Conservation (phyloP, 495 filamentous ascomycete species). For the Oidiodendron maius region DNA sequence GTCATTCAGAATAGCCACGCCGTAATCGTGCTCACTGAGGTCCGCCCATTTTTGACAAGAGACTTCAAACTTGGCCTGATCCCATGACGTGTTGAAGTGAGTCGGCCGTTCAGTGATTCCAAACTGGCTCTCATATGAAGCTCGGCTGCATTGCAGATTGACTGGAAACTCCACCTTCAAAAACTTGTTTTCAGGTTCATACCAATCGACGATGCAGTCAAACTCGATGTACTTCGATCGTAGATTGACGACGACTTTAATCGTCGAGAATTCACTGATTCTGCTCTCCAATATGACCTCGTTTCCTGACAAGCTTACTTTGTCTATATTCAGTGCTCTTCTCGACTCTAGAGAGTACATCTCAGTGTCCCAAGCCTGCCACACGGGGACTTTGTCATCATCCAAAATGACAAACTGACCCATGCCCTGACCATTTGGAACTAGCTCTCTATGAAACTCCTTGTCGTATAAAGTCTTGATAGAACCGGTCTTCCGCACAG, state of each 20-base stretch:
- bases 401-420: conserved; percentile 94
- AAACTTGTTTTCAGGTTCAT: conserved; percentile 93
- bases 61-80: conserved; percentile 99
- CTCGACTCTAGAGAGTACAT: conserved; percentile 89
- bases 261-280: conserved; percentile 70
- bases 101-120: conserved; percentile 84
- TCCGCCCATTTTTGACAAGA: conserved; percentile 98
- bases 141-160: conserved; percentile 83
- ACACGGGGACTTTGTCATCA: conserved; percentile 95
- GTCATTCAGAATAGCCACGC: conserved; percentile 91
- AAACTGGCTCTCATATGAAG: conserved; percentile 90
- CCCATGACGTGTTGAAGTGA: conserved; percentile 89
- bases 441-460: conserved; percentile 62
- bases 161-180: conserved; percentile 98
- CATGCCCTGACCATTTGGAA: conserved; percentile 72
- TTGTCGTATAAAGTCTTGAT: conserved; percentile 82
- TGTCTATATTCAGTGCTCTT: conserved; percentile 58
- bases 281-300: conserved; percentile 71
- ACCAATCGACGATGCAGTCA: conserved; percentile 81
- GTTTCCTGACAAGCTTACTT: conserved; percentile 61
- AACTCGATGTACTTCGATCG: conserved; percentile 83
- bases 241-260: conserved; percentile 77
- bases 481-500: no score
- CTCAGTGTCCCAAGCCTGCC: conserved; percentile 99
- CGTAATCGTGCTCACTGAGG: conserved; percentile 84